Base-by-base conservation (phyloP, 495 filamentous ascomycete species). In the Tuber aestivum region DNA sequence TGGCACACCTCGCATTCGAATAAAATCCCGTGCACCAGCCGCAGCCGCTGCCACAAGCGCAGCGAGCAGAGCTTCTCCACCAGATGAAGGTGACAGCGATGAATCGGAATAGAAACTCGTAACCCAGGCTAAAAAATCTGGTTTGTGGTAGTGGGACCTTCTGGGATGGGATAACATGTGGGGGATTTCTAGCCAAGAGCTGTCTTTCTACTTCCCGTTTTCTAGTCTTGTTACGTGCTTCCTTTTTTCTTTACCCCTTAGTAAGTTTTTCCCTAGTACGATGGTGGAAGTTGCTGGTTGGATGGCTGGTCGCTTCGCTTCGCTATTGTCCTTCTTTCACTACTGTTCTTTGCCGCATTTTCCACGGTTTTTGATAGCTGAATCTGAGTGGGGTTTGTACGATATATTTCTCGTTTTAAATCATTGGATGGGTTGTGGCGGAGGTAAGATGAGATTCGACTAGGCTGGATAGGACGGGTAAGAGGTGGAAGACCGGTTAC, bases 1-100 rank as follows among this genome's bases (percentile, higher is more conserved):
- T 41, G 73, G 77, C 21, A 80, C 81, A 69, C 80, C 80, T 12
- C 77, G 79, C 68, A 82, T 80, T 38, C 81, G 81, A 18, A 73
- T 82, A 73, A 82, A 82, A 48, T 74, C 79, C 20, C 76, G 75
- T 21, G 73, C 78, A 50, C 44, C 73, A 69, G 74, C 35, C 27
- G 76, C n/a, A 38, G 56, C 35, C 38, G 73, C 70, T n/a, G 70
- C 68, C 61, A 77, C 74, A 40, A 73, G 70, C 27, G 78, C 65
- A 3, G 68, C 70, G 41, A 79, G 77, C 41, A 77, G 78, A 69
- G 76, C 70, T n/a, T 71, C 72, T 70, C 78, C 78, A 27, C 76
- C 78, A 42, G 78, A 79, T 72, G 75, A 72, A 41, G 78, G 44
- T 16, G 78, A 73, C 20, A 79, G 78, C 37, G 77, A 79, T 61